Base-by-base conservation (phyloP, 176 grass and related monocot genomes). In the Elaeis guineensis region DNA sequence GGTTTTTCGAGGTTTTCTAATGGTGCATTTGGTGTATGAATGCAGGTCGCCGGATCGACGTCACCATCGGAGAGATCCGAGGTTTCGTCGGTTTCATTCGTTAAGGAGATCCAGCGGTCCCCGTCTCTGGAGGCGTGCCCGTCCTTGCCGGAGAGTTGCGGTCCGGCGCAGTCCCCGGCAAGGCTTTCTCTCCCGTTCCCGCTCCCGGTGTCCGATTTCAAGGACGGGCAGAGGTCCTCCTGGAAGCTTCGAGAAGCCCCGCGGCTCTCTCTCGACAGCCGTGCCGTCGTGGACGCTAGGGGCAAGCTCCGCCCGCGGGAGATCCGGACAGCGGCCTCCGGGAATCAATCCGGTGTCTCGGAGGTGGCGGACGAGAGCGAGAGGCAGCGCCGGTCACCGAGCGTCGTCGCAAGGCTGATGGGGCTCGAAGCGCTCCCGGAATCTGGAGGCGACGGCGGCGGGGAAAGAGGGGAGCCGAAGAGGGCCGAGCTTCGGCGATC, bases 331-430 rank as follows among this genome's bases (percentile, higher is more conserved):
- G 50, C 69, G 19, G 62, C 15, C 17, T 48, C 50, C 29, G 44
- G 54, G 6, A 62, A 3, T 2, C 62, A 71, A 50, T 75, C 77
- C 24, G 65, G 72, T 39, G 78, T 66, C 0, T 78, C 79, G 2
- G 76, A 79, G 0, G 35, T 58, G 19, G 67, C 51, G 17, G 81
- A 78, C 0, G 72, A 75, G 35, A 44, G 35, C 35, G 35, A 44
- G 35, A 44, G 35, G 14, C 81, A 90, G 9, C 72, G 91, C 15
- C 69, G 91, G 3, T 96, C 93, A 0, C 93, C 93, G 4, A 92
- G 93, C 48, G 87, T 98, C 1, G 84, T 98, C 55, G 93, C 84
- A 17, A 69, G 93, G 52, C 76, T 98, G 19, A 98, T 98, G 93
- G 93, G 93, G 17, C 87, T 98, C 58, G 87, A 92, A 51, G 77